Conservation (phyloP, 192 early-diverging fungal species). For the Rhizoclosmatium globosum region DNA sequence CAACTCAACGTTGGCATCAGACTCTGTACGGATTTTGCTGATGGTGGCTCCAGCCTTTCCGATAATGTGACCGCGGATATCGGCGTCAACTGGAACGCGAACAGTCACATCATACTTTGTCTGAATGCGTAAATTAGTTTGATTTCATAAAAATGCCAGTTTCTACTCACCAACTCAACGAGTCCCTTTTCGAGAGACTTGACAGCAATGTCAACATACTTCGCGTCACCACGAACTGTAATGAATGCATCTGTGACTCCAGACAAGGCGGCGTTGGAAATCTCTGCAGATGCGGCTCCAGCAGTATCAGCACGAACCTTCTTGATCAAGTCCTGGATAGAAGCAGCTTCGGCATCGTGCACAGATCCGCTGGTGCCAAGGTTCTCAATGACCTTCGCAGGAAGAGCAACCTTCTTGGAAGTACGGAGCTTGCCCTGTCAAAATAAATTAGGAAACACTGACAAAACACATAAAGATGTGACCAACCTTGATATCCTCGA, state of each 20-base stretch:
- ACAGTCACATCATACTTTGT: constrained; percentile 58
- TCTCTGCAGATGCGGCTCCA: constrained; percentile 42
- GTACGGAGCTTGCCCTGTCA: constrained; percentile 47
- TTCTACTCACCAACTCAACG: constrained; percentile 39
- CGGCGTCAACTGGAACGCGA: constrained; percentile 42
- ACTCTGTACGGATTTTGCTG: constrained; percentile 70
- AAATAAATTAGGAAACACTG: neutral
- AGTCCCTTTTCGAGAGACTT: constrained; percentile 31
- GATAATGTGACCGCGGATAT: constrained; percentile 71
- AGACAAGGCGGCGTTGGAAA: constrained; percentile 27
- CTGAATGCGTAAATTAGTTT: constrained; percentile 44
- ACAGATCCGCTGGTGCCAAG: constrained; percentile 35
- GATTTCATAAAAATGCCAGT: neutral
- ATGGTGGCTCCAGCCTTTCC: constrained; percentile 79
- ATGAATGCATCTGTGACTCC: constrained; percentile 36
- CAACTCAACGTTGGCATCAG: constrained; percentile 71
- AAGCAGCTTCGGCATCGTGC: constrained; percentile 37
- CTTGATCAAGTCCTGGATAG: constrained; percentile 54
- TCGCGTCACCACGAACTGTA: constrained; percentile 49
- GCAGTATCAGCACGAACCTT: constrained; percentile 43
- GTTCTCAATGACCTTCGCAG: constrained; percentile 39
- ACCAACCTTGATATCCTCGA: constrained; percentile 39
- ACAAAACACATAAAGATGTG: neutral
- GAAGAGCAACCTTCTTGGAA: constrained; percentile 45
- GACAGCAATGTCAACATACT: constrained; percentile 37